Conservation (phyloP, 1,284 basidiomycete species). For the Irpex sp. region DNA sequence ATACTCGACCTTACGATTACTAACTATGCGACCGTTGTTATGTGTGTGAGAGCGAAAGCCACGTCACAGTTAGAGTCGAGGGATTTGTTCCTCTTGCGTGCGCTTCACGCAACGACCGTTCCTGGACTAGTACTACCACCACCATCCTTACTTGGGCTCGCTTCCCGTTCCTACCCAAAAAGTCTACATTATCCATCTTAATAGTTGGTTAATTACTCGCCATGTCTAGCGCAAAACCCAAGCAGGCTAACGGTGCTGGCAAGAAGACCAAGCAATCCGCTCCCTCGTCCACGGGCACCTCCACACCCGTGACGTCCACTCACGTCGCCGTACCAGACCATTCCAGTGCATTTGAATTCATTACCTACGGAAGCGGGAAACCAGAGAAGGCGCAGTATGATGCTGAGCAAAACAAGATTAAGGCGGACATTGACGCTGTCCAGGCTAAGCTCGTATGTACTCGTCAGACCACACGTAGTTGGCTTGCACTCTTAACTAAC, state of each 20-base stretch:
- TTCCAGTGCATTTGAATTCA: conserved; percentile 37
- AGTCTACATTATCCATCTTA: conserved; percentile 1
- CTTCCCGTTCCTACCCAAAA: conserved; percentile 15
- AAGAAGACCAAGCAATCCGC: conserved; percentile 35
- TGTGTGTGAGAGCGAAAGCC: conserved; percentile 13
- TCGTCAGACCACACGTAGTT: background rate
- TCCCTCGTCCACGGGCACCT: conserved; percentile 14
- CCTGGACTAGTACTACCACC: conserved; percentile 9
- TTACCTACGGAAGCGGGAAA: conserved; percentile 39
- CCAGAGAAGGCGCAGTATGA: conserved; percentile 83
- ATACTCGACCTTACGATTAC: background rate
- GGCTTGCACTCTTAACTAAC: background rate
- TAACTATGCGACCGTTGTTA: conserved; percentile 3
- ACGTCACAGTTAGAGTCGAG: conserved; percentile 20
- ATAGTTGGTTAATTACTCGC: background rate
- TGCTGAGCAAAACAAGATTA: conserved; percentile 78
- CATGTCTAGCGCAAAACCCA: conserved; percentile 39
- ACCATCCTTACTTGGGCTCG: conserved; percentile 18
- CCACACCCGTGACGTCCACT: conserved; percentile 36
- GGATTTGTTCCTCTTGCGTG: conserved; percentile 10
- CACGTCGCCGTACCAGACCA: conserved; percentile 27
- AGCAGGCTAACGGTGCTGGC: conserved; percentile 37
- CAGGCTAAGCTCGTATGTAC: conserved; percentile 74
- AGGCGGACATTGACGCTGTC: conserved; percentile 76
- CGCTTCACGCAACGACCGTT: conserved; percentile 16